Conservation (phyloP, 176 grass and related monocot species). For the Musa itinerans region DNA sequence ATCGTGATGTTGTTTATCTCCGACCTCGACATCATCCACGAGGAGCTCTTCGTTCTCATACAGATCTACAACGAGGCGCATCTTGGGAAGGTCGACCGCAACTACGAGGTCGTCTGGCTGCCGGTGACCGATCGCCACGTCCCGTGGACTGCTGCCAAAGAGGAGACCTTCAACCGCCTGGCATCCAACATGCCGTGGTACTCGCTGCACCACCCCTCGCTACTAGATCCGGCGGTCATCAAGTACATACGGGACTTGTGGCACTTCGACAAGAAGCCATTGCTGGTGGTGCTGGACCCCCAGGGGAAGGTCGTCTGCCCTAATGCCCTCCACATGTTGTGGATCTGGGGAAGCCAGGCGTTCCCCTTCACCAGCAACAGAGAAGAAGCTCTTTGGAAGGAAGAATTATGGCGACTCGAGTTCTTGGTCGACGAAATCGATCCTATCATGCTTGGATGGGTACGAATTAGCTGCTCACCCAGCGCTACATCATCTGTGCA, state of each 20-base stretch:
- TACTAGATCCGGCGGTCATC: conserved; percentile 22
- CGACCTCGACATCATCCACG: conserved; percentile 29
- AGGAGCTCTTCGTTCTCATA: conserved; percentile 37
- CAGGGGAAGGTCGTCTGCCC: conserved; percentile 40
- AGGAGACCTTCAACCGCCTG: conserved; percentile 26
- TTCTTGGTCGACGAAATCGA: conserved; percentile 44
- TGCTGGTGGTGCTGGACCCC: conserved; percentile 35
- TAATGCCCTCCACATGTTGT: conserved; percentile 44
- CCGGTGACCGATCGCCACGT: conserved; percentile 28
- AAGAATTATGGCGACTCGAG: conserved; percentile 35
- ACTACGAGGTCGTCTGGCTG: conserved; percentile 38
- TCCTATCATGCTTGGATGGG: conserved; percentile 8
- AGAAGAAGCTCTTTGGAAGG: conserved; percentile 43
- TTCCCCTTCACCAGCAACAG: conserved; percentile 36
- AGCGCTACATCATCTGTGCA: no score
- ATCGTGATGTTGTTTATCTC: conserved; percentile 40
- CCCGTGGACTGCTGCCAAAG: conserved; percentile 17
- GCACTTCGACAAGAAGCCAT: conserved; percentile 41
- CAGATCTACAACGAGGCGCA: conserved; percentile 35
- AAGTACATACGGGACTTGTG: conserved; percentile 25
- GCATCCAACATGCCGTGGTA: conserved; percentile 38
- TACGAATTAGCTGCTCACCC: conserved; percentile 7
- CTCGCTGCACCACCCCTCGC: conserved; percentile 22
- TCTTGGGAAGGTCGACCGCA: conserved; percentile 21
- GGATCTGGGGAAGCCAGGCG: conserved; percentile 42